Percentiles rank a stretch among this genome's conserved stretches.
Conservation (phyloP, 306 rosid species). For the Rosa persica region DNA sequence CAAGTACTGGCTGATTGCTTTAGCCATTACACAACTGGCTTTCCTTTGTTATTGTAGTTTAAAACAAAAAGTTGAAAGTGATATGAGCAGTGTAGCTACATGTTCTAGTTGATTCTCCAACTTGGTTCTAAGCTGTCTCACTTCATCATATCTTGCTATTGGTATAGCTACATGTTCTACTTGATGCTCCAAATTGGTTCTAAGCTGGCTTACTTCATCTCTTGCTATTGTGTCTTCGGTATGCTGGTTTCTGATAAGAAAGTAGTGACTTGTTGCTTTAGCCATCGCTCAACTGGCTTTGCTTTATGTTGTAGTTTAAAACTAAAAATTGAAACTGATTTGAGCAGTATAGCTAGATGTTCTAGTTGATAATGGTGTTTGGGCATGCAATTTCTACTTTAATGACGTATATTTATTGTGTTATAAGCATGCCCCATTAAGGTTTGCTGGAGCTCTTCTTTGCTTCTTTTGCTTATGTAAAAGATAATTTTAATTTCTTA, state of each 20-base stretch:
- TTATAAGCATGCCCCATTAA: background rate
- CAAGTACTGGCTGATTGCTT: background rate
- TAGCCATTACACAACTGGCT: background rate
- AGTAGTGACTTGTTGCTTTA: background rate
- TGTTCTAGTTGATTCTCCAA: conserved; percentile 2
- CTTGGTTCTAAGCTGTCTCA: background rate
- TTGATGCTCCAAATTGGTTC: background rate
- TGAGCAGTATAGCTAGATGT: background rate
- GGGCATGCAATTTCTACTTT: background rate
- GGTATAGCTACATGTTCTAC: background rate
- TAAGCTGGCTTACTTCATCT: background rate
- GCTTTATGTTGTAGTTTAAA: background rate
- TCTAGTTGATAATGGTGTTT: background rate
- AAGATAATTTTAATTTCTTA: background rate
- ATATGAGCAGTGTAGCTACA: background rate
- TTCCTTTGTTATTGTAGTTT: background rate
- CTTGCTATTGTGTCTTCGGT: background rate
- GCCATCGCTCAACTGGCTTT: background rate
- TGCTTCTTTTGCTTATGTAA: background rate
- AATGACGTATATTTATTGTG: background rate
- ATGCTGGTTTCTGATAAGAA: background rate
- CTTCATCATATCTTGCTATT: background rate
- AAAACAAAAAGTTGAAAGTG: background rate
- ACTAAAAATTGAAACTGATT: no score
- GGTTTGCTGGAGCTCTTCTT: background rate